These are phyloP conservation scores for Populus tomentosa DNA, from an alignment of 441 rosid genomes.

Conservation along the genomic window DNA sequence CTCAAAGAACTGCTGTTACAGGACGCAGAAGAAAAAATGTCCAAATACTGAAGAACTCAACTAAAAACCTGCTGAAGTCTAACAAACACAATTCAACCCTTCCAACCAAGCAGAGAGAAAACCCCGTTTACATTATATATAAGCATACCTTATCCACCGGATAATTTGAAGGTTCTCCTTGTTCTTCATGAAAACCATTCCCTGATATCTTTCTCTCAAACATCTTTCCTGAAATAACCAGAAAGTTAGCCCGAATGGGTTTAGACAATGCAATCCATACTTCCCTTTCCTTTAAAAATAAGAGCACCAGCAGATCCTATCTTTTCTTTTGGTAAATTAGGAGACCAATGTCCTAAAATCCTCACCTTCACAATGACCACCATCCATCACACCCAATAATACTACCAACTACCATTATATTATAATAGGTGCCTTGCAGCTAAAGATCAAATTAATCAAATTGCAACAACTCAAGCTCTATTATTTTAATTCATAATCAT, in stretches of 20 bases:
- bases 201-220: conserved; percentile 24
- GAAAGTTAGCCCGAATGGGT: conserved; percentile 6
- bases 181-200: conserved; percentile 29
- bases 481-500: too few relatives aligned
- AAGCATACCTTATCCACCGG: conserved; percentile 31
- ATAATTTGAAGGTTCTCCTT: conserved; percentile 19
- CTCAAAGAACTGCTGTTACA: neutral
- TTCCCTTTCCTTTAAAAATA: neutral
- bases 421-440: neutral
- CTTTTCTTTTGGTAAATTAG: neutral
- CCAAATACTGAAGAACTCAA: neutral
- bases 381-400: neutral
- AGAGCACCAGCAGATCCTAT: neutral
- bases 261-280: neutral
- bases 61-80: neutral
- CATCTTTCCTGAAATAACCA: conserved; percentile 31
- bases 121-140: neutral
- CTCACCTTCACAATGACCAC: neutral
- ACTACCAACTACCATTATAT: neutral
- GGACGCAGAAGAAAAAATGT: neutral
- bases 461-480: neutral
- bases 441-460: neutral
- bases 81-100: neutral
- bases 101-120: neutral
- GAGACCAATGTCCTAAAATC: neutral